These are phyloP conservation scores for Exophiala lecanii-corni DNA, from an alignment of 2,329 filamentous ascomycete species.

Conservation along the genomic window DNA sequence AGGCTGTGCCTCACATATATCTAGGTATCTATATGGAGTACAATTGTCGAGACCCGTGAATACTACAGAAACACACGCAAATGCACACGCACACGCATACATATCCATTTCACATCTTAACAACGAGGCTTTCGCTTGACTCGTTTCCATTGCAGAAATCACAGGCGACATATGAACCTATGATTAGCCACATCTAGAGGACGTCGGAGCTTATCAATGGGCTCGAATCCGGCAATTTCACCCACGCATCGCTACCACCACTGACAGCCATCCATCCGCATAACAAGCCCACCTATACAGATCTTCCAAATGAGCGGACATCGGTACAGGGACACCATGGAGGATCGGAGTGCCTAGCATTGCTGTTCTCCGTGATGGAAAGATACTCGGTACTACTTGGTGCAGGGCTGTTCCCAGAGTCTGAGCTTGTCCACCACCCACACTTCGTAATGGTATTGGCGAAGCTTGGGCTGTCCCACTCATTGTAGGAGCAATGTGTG, in stretches of 20 bases:
- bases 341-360: slow-evolving; percentile 79
- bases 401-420: slow-evolving; percentile 76
- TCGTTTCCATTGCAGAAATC: too few relatives aligned
- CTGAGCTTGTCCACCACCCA: slow-evolving; percentile 47
- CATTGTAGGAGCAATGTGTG: slow-evolving; percentile 57
- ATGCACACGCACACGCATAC: too few relatives aligned
- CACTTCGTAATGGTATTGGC: slow-evolving; percentile 25
- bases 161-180: too few relatives aligned
- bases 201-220: too few relatives aligned
- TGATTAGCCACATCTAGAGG: too few relatives aligned
- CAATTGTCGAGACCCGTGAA: too few relatives aligned
- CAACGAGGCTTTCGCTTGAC: too few relatives aligned
- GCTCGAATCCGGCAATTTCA: too few relatives aligned
- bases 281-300: slow-evolving; percentile 78
- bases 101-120: too few relatives aligned
- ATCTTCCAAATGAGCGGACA: slow-evolving; percentile 74
- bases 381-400: slow-evolving; percentile 69
- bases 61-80: too few relatives aligned
- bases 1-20: too few relatives aligned
- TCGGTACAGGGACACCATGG: slow-evolving; percentile 79
- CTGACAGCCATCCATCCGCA: slow-evolving; percentile 84
- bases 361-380: slow-evolving; percentile 79
- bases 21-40: too few relatives aligned
- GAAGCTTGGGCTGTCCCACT: slow-evolving; percentile 23
- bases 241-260: slow-evolving; percentile 64